A percentile compares a stretch with the other conserved stretches of the same genome.
Evolutionary conservation across 805 yeast species (phyloP).

Genomic region (Candida awuae): DNA sequence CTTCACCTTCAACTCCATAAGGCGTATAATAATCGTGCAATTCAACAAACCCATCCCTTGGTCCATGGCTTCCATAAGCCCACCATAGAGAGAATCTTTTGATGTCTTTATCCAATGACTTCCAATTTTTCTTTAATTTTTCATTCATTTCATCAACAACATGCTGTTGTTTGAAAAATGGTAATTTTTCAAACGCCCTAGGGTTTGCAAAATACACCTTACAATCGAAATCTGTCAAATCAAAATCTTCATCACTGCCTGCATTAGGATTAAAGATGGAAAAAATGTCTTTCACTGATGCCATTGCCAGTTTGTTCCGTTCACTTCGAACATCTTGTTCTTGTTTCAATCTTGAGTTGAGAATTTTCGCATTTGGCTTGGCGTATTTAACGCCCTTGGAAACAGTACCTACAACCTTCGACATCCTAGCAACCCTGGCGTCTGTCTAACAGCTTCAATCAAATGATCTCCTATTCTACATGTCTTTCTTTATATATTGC

Average conservation of each 20-base stretch:
- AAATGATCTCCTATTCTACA: no score
- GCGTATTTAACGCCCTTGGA: slow-evolving; percentile 8
- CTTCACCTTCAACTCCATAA: slow-evolving; percentile 2
- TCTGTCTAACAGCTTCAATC: no score
- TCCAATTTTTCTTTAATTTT: slow-evolving; percentile 48
- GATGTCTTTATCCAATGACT: slow-evolving; percentile 36
- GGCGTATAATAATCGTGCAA: slow-evolving; percentile 32
- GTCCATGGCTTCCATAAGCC: slow-evolving; percentile 66
- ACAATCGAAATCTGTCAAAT: slow-evolving; percentile 27
- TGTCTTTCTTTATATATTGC: no score
- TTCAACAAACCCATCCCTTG: slow-evolving; percentile 46
- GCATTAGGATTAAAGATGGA: slow-evolving; percentile 25
- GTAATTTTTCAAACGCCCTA: slow-evolving; percentile 24
- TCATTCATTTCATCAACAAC: slow-evolving; percentile 42
- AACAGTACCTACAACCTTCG: slow-evolving; percentile 3
- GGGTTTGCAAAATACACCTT: slow-evolving; percentile 28
- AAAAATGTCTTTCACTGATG: slow-evolving; percentile 35
- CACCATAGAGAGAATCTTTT: slow-evolving; percentile 54
- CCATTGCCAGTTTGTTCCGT: slow-evolving; percentile 30
- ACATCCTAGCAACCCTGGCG: background rate
- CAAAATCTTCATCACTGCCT: slow-evolving; percentile 27
- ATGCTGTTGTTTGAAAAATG: slow-evolving; percentile 49
- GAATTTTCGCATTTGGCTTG: slow-evolving; percentile 20
- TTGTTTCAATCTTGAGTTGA: slow-evolving; percentile 18
- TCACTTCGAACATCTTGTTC: slow-evolving; percentile 25